Evolutionary conservation across 768 basidiomycete species (phyloP).

Genomic region (Auriscalpium microsporum): DNA sequence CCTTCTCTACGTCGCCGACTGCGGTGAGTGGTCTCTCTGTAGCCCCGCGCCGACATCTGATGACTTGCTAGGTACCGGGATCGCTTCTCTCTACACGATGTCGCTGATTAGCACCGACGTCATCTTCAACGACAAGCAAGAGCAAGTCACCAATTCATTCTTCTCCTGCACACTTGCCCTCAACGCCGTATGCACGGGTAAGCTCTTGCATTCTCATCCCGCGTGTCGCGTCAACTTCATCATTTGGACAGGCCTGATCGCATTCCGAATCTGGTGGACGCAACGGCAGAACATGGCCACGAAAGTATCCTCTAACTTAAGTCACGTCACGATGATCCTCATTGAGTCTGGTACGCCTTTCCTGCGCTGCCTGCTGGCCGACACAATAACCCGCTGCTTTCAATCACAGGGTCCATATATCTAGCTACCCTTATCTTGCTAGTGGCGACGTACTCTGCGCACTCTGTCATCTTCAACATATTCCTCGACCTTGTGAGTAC

Average conservation of each 20-base stretch:
- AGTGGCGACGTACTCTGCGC: background rate
- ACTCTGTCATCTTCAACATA: background rate
- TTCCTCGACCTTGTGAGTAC: background rate
- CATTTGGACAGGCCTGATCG: background rate
- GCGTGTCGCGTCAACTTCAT: background rate
- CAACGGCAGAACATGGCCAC: background rate
- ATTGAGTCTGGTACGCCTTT: background rate
- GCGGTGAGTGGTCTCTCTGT: background rate
- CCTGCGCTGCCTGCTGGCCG: background rate
- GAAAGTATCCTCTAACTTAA: background rate
- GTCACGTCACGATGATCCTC: background rate
- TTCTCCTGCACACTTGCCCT: background rate
- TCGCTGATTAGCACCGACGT: background rate
- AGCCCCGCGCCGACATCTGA: background rate
- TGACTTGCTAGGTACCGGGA: background rate
- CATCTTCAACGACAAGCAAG: background rate
- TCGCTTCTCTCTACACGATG: background rate
- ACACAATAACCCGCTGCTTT: background rate
- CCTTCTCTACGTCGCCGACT: background rate
- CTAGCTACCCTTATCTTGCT: background rate
- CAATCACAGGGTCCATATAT: background rate
- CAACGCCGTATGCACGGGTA: background rate
- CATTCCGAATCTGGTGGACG: background rate
- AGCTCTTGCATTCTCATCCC: background rate
- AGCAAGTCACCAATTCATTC: background rate